Base-by-base conservation (phyloP, 2,329 filamentous ascomycete genomes). In the Pseudopyricularia javanii region DNA sequence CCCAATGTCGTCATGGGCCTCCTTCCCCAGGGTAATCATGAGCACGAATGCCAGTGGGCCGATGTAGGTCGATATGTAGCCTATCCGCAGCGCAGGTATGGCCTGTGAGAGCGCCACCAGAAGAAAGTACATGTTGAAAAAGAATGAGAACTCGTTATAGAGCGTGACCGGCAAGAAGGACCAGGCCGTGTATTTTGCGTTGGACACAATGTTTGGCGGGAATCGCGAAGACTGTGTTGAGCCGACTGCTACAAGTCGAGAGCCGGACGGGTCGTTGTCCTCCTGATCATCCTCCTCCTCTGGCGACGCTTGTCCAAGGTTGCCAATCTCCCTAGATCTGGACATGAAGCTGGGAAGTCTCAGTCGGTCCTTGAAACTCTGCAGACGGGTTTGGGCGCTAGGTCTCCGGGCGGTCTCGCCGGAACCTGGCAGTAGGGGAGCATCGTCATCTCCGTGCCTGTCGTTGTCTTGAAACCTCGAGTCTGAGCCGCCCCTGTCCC, bases 111-210 rank as follows among this genome's bases (percentile, higher is more conserved):
- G 70, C 7, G 93, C 94, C 50, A 98, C 93, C 26, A 97, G 82
- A 53, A 98, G 75, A 67, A 98, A 98, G 67, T 98, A 98, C 75
- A 97, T 88, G 76, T 98, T 98, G 76, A 98, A 95, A 71, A 98
- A 98, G 74, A 97, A 98, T 55, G 91, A 96, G 66, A 98, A 98
- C 65, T 98, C 93, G 70, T 97, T 97, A 70, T 96, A 98, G 22
- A 98, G 74, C 0, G 93, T 98, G 51, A 91, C 77, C 2, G 94
- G 94, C 14, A 98, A 77, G 68, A 98, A 98, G 51, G 87, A 95
- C 73, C 91, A 85, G 1, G 91, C 83, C 30, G 91, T 97, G 68
- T 98, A 98, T 75, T 97, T 98, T 53, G 93, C 91, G 66, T 98
- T 97, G 34, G 91, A 97, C 49, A 98, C 80, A 54, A 89, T 79